These are phyloP conservation scores for Aspergillus nanangensis DNA, from an alignment of 495 filamentous ascomycete genomes.

Conservation along the genomic window DNA sequence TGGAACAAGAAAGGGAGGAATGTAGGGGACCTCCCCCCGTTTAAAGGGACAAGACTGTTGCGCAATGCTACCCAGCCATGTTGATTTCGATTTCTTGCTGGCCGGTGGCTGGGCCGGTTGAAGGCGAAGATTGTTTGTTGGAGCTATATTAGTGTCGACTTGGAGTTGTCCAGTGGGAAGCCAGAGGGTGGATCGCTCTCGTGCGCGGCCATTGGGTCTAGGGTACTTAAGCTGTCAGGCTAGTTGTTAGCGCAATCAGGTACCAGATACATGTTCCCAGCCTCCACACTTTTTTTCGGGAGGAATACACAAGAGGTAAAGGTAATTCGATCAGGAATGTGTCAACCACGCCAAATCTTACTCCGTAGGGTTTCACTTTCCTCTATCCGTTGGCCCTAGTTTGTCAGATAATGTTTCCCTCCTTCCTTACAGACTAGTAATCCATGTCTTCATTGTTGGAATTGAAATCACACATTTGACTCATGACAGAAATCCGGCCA, in stretches of 20 bases:
- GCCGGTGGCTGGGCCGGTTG: conserved; percentile 14
- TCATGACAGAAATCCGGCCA: too few relatives aligned
- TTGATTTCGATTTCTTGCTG: conserved; percentile 12
- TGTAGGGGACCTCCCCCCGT: not conserved
- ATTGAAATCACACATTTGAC: too few relatives aligned
- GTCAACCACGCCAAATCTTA: too few relatives aligned
- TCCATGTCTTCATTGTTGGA: too few relatives aligned
- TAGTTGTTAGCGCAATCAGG: conserved; percentile 8
- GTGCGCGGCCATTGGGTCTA: conserved; percentile 8
- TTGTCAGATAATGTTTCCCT: too few relatives aligned
- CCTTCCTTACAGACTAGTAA: too few relatives aligned
- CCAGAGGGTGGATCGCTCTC: not conserved
- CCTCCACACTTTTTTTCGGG: conserved; percentile 9
- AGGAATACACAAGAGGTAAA: too few relatives aligned
- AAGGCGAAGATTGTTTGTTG: too few relatives aligned
- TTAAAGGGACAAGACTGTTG: not conserved
- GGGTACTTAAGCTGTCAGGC: conserved; percentile 15
- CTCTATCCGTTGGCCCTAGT: too few relatives aligned
- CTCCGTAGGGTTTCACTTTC: too few relatives aligned
- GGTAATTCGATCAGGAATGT: too few relatives aligned
- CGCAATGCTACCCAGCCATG: conserved; percentile 19
- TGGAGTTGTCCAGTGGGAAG: not conserved
- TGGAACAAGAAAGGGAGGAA: conserved; percentile 4
- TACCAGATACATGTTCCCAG: conserved; percentile 8
- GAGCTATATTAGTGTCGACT: not conserved